Evolutionary conservation across 2,329 filamentous ascomycete species (phyloP), one percentile per base, ranked within the genome.

Genomic region (Hypocreales sp.): DNA sequence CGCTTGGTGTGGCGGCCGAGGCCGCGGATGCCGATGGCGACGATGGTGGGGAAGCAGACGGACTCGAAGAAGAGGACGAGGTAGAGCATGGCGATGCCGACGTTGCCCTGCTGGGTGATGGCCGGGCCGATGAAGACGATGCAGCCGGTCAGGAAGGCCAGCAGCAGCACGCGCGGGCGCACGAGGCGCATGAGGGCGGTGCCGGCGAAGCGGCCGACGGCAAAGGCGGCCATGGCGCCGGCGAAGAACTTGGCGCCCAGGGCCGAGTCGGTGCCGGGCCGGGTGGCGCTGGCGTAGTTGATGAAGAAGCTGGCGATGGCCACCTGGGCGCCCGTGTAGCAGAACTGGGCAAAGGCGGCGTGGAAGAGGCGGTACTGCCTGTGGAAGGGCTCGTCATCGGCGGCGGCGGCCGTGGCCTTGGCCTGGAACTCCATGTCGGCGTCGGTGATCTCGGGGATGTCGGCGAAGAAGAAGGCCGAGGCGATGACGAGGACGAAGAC

Each of bases 11-110:
- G 75, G 12, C 72, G 67, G 5, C 81, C 80, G 1, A 84, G 61
- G 3, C 78, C 79, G 14, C 77, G 67, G 58, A 83, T 81, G 7
- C 77, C 77, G 3, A 86, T 60, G 4, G 79, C 78, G 17, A 87
- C 72, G 41, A 87, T 83, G 12, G 79, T 84, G 0, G 80, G 79
- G 58, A 86, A 87, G 48, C 75, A 79, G 43, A 82, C 78, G 4
- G 69, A 76, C 51, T 82, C 80, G 50, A 86, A 86, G 58, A 86
- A 83, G 15, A 84, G 60, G 6, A 75, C 70, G 8, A 79, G 35
- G 48, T 72, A 79, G 17, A 83, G 63, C 60, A 82, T 72, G 5
- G 61, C 55, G 34, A 72, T 53, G 24, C 64, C 64, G 0, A 47
- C 48, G 35, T 60, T 55, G n/a, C 53, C 58, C 8, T 48, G 38